Base-by-base conservation (phyloP, 768 basidiomycete genomes). In the Mycena filopes region DNA sequence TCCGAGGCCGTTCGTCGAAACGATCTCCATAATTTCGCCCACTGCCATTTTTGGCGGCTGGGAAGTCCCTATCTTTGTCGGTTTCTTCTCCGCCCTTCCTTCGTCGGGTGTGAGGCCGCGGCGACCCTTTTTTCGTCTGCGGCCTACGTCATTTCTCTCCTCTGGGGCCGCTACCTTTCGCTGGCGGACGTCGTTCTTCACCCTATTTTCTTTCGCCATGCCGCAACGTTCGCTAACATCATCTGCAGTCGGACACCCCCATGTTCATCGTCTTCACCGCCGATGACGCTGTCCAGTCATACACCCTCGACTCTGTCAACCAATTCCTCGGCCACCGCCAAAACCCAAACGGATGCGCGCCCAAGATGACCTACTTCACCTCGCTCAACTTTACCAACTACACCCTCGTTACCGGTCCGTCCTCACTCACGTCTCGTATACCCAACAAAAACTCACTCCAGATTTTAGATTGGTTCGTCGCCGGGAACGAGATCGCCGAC, bases 401-500 rank as follows among this genome's bases (percentile, higher is more conserved):
- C 75, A 87, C 89, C 1, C 82, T 92, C 50, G 89, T 92, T 42
- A 92, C 84, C 13, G 83, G 83, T 83, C 48, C 23, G 76, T 75
- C 23, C 6, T 23, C 25, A 33, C 43, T 23, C 12, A 29, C 47
- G 31, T 13, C 42, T 25, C 3, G 15, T 36, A 31, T 6, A n/a
- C 41, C 4, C 21, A 28, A 25, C 36, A 43, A 46, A 51, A 56
- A 47, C 62, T 51, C 43, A 60, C 68, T 89, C 31, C n/a, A n/a
- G 90, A 91, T 77, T 89, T 90, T 69, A 80, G 90, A 92, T 74
- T 93, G 89, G 90, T 93, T 79, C 74, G 91, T 92, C 31, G 89
- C 88, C 4, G 92, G 92, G 23, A 93, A 93, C 73, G 93, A 94
- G 74, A 93, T 94, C 69, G 91, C 90, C 28, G 91, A 92, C 76